Evolutionary conservation across 805 yeast species (phyloP).

Genomic region (Saturnispora galanensis): DNA sequence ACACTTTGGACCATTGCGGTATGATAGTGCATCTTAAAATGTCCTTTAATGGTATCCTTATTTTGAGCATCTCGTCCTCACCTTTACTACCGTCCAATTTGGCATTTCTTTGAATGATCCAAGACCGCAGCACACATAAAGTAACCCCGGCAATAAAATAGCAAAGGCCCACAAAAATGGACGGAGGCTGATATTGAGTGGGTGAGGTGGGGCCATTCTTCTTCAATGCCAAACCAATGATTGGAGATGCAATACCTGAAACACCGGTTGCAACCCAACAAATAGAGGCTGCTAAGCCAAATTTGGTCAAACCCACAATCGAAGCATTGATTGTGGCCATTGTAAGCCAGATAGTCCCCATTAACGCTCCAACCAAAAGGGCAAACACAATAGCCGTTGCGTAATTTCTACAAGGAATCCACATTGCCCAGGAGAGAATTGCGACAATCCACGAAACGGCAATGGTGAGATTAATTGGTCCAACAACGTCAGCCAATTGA

Average conservation of each 20-base stretch:
- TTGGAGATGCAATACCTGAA: constrained; percentile 47
- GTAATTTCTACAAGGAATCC: constrained; percentile 48
- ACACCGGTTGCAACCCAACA: constrained; percentile 42
- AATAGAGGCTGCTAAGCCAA: constrained; percentile 39
- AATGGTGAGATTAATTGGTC: constrained; percentile 39
- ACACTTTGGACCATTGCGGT: constrained; percentile 12
- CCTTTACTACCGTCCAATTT: constrained; percentile 13
- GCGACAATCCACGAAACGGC: constrained; percentile 31
- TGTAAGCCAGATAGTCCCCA: constrained; percentile 56
- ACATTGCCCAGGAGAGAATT: constrained; percentile 37
- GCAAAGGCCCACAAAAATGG: constrained; percentile 50
- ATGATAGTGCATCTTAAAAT: constrained; percentile 2
- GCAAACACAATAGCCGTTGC: constrained; percentile 48
- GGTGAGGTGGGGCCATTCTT: constrained; percentile 28
- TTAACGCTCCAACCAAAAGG: constrained; percentile 41
- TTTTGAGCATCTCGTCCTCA: constrained; percentile 15
- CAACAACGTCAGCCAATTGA: constrained; percentile 37
- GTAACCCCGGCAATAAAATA: constrained; percentile 37
- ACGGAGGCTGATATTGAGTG: constrained; percentile 40
- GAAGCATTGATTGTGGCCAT: constrained; percentile 42
- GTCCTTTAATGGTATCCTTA: constrained; percentile 10
- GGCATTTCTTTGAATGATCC: constrained; percentile 41
- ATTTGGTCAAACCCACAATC: constrained; percentile 43
- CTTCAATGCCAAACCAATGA: constrained; percentile 47
- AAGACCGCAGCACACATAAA: constrained; percentile 42